Evolutionary conservation across 176 grass and related monocot genomes (phyloP).

Genomic region (Oryza meridionalis): DNA sequence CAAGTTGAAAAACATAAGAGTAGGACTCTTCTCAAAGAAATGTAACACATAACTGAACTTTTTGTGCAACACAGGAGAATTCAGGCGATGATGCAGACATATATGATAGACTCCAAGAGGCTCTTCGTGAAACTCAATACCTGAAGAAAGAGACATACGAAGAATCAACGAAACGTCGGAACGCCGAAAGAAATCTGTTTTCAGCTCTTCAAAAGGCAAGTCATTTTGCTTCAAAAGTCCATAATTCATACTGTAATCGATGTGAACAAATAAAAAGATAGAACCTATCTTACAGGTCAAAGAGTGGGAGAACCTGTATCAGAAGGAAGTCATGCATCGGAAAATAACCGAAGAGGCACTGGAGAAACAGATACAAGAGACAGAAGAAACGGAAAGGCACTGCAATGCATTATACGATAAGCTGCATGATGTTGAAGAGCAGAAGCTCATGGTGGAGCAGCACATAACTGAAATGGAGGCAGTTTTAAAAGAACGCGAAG

Average conservation of each 20-base stretch:
- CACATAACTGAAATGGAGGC: constrained; percentile 40
- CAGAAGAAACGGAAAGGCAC: constrained; percentile 42
- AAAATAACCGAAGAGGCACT: constrained; percentile 49
- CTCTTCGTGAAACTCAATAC: constrained; percentile 57
- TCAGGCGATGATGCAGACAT: constrained; percentile 45
- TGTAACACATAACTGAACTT: constrained; percentile 22
- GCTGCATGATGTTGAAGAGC: constrained; percentile 8
- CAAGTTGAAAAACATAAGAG: neutral
- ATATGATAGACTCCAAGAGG: constrained; percentile 64
- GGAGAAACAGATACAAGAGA: constrained; percentile 41
- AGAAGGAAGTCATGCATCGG: constrained; percentile 53
- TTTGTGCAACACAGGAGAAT: constrained; percentile 41
- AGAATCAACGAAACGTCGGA: constrained; percentile 64
- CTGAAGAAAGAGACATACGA: constrained; percentile 68
- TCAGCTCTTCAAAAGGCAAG: constrained; percentile 59
- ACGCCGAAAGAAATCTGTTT: constrained; percentile 57
- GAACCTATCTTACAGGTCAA: constrained; percentile 44
- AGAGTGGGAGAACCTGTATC: constrained; percentile 45
- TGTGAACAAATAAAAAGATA: neutral
- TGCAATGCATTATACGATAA: constrained; percentile 7
- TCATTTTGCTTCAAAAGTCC: constrained; percentile 24
- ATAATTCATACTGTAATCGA: neutral
- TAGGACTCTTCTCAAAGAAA: neutral
- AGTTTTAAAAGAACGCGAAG: constrained; percentile 40
- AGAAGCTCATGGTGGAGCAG: constrained; percentile 34